phyloP scores from a whole-genome alignment of 2,329 filamentous ascomycete species.

The Fonsecaea nubica region DNA sequence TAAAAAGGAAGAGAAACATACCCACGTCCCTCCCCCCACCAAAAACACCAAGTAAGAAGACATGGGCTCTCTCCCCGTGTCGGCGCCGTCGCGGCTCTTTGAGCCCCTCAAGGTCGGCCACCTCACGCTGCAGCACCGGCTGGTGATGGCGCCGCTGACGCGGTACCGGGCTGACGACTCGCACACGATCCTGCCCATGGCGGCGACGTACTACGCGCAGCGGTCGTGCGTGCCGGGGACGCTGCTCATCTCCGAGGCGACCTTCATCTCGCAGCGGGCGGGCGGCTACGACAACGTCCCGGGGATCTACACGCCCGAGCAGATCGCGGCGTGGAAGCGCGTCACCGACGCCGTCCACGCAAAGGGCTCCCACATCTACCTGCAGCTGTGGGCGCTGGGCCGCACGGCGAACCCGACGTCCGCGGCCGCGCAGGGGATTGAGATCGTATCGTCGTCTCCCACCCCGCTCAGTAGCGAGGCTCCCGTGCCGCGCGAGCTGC shows the following conservation, averaged over 20 bases:
- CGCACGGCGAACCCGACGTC: constrained; percentile 57
- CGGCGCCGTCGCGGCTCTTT: constrained; percentile 49
- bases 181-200: constrained; percentile 49
- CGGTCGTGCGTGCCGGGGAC: constrained; percentile 49
- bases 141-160: constrained; percentile 61
- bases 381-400: constrained; percentile 64
- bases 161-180: constrained; percentile 56
- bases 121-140: constrained; percentile 58
- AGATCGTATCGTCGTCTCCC: constrained; percentile 19
- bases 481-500: constrained; percentile 42
- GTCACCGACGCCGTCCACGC: constrained; percentile 59
- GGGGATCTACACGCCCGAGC: constrained; percentile 41
- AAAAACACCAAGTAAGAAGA: background rate
- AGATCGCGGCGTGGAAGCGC: constrained; percentile 58
- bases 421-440: constrained; percentile 43
- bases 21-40: background rate
- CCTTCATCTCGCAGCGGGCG: constrained; percentile 31
- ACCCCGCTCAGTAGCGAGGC: constrained; percentile 7
- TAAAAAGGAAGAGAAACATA: no score
- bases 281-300: constrained; percentile 31
- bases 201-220: constrained; percentile 51
- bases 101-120: constrained; percentile 53
- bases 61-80: constrained; percentile 25
- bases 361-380: constrained; percentile 57
- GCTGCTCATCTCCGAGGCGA: constrained; percentile 45